A percentile compares a stretch with the other conserved stretches of the same genome.
Conservation (phyloP, 306 rosid genomes). For the Prunus dulcis region DNA sequence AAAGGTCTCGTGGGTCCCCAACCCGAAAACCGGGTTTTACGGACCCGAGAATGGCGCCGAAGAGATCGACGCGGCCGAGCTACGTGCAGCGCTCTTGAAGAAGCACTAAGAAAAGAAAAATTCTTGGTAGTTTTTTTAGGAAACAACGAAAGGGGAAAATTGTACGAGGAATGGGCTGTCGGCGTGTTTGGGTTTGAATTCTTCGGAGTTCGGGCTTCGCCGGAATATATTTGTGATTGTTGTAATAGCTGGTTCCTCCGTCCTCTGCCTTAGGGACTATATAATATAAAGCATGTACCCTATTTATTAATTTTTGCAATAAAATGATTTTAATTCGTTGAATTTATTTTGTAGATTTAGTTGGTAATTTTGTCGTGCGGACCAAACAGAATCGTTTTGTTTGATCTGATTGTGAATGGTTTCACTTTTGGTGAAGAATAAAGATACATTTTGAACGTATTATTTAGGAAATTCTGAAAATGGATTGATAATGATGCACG, state of each 20-base stretch:
- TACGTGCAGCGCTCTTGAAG: constrained; percentile 58
- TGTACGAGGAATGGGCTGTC: constrained; percentile 19
- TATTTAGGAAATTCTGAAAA: no score
- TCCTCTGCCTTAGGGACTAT: neutral
- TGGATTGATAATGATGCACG: no score
- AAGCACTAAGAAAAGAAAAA: constrained; percentile 20
- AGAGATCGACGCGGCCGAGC: constrained; percentile 75
- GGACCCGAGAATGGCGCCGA: constrained; percentile 57
- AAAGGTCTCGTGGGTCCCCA: constrained; percentile 87
- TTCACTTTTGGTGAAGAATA: no score
- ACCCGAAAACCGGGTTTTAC: constrained; percentile 84
- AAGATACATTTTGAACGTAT: neutral
- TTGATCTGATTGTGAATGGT: no score
- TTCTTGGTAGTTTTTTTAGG: neutral
- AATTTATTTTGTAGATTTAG: neutral
- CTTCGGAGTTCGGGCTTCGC: constrained; percentile 4
- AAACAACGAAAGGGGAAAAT: neutral
- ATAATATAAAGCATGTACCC: neutral
- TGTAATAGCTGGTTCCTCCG: constrained; percentile 5
- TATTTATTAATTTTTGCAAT: neutral
- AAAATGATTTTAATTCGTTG: neutral
- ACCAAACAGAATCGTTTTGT: neutral
- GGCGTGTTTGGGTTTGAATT: constrained; percentile 5
- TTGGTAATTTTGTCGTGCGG: neutral
- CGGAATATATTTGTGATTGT: neutral